Conservation (phyloP, 768 basidiomycete genomes). For the Amanita molliuscula region DNA sequence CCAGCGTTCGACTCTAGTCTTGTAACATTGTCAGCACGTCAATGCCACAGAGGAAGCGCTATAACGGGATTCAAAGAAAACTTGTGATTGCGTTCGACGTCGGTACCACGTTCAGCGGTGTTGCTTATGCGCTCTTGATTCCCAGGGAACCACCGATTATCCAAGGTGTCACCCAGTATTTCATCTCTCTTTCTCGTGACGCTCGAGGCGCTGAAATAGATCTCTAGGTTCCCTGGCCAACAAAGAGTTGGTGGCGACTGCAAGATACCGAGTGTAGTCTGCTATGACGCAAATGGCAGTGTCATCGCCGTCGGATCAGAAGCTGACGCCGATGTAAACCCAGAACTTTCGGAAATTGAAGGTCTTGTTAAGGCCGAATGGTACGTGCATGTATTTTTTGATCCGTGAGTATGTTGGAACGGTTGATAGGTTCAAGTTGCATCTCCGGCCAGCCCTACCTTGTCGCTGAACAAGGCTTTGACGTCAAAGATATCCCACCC, state of each 20-base stretch:
- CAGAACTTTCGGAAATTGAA: constrained; percentile 30
- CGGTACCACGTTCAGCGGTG: neutral
- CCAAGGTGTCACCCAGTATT: constrained; percentile 14
- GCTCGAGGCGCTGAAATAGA: neutral
- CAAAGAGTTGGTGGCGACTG: constrained; percentile 20
- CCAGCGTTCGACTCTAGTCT: neutral
- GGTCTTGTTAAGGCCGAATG: constrained; percentile 32
- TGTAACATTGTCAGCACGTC: neutral
- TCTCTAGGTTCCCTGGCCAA: constrained; percentile 12
- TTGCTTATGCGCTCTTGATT: constrained; percentile 9
- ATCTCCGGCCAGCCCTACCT: constrained; percentile 21
- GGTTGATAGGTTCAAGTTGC: constrained; percentile 30
- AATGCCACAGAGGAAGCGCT: neutral
- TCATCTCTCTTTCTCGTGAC: neutral
- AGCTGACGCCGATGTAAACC: constrained; percentile 27
- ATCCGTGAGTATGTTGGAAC: too few relatives aligned
- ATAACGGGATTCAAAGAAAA: neutral
- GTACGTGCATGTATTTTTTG: constrained; percentile 11
- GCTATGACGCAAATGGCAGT: constrained; percentile 29
- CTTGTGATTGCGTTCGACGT: constrained; percentile 1
- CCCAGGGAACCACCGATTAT: constrained; percentile 13
- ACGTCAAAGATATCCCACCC: constrained; percentile 19
- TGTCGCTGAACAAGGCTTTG: constrained; percentile 7
- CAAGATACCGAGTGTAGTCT: constrained; percentile 40
- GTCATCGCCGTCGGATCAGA: constrained; percentile 36